Base-by-base conservation (phyloP, 2,329 filamentous ascomycete genomes). In the Microdochium paspali region DNA sequence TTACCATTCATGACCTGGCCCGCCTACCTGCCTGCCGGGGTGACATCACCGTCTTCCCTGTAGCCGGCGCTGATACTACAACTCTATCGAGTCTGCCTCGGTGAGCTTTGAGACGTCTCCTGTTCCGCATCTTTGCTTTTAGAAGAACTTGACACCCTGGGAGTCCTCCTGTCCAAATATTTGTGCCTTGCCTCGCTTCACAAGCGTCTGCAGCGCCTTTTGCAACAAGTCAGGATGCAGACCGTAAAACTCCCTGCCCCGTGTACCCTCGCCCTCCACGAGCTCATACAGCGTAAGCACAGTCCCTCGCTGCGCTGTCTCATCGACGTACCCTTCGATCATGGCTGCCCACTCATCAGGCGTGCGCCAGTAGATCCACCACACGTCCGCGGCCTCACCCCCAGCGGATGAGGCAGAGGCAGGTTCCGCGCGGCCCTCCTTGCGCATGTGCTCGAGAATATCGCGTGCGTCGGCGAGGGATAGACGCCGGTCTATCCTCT, bases 141-240 rank as follows among this genome's bases (percentile, higher is more conserved):
- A 96, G 63, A 97, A 97, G 71, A 98, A 97, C 71, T 98, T 98
- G 54, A 97, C 89, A 58, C 93, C 93, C 59, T 87, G 81, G 51
- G 87, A 86, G 62, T 91, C 89, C 58, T 91, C 90, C 47, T 81
- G 79, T 28, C 91, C 91, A 69, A 98, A 97, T 24, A 97, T 82
- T 66, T 97, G 91, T 13, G 90, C 91, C 68, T 87, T 95, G 56
- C 90, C 90, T 52, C 85, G 79, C 74, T 94, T 95, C 30, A 95
- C 90, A 44, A 96, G 74, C 45, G 93, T 74, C 50, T 80, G 78
- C 44, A 98, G 73, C 31, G 87, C 85, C 64, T 85, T 90, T 55
- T 85, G 78, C 59, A 98, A 74, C 51, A 95, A 66, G 23, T 90
- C 87, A 43, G 76, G 73, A 61, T 97, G 90, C 72, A 98, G 86